Evolutionary conservation across 1,284 basidiomycete genomes (phyloP).

Genomic region (Trichosporon asahii): DNA sequence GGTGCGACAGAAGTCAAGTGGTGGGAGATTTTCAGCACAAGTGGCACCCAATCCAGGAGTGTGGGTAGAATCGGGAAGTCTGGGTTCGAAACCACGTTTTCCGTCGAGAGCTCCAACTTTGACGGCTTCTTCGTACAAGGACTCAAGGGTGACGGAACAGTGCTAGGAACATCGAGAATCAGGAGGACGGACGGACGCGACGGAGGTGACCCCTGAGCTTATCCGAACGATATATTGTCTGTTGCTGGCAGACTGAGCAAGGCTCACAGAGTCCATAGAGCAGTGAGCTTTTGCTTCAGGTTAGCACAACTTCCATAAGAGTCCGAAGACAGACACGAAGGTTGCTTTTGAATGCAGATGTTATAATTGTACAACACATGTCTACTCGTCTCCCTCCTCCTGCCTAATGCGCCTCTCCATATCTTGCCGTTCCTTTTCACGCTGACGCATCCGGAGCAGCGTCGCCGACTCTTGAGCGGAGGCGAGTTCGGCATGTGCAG

Average conservation of each 20-base stretch:
- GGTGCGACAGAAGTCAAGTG: conserved; percentile 38
- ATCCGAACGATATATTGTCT: too few relatives aligned
- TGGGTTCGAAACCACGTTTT: conserved; percentile 32
- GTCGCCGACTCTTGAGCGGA: conserved; percentile 73
- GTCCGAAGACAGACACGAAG: too few relatives aligned
- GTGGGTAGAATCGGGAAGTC: conserved; percentile 13
- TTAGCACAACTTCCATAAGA: too few relatives aligned
- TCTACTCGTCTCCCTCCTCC: conserved; percentile 31
- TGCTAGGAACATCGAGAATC: neutral
- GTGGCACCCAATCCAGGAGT: conserved; percentile 8
- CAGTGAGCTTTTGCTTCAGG: too few relatives aligned
- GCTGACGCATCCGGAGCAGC: conserved; percentile 71
- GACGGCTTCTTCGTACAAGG: neutral
- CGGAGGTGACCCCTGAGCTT: too few relatives aligned
- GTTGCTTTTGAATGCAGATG: too few relatives aligned
- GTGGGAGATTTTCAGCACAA: conserved; percentile 27
- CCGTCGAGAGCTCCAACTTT: neutral
- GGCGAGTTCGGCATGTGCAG: conserved; percentile 50
- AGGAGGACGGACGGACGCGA: neutral
- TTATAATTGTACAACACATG: neutral
- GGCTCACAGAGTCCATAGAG: too few relatives aligned
- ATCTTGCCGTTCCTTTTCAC: conserved; percentile 61
- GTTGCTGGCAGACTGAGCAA: too few relatives aligned
- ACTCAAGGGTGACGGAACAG: neutral
- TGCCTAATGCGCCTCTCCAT: conserved; percentile 60